Evolutionary conservation across 1,284 basidiomycete genomes (phyloP).

Genomic region (Tetrapyrgos nigripes): DNA sequence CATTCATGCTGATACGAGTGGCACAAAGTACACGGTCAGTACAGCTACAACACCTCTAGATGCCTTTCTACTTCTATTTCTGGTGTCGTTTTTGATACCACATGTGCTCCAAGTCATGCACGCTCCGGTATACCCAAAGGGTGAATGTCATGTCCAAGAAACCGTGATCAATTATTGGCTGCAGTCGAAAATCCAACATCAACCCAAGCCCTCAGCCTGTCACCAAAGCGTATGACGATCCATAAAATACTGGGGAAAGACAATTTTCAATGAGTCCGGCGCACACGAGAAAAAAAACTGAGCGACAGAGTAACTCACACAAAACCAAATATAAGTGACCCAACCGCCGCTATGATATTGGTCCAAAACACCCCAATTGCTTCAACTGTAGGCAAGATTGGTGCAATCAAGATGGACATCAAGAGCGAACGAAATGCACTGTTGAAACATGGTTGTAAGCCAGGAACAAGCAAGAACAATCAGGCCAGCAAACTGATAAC

Average conservation of each 20-base stretch:
- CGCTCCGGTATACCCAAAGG: no score
- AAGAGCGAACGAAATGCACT: conserved; percentile 52
- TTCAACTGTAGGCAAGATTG: conserved; percentile 58
- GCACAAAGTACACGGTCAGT: no score
- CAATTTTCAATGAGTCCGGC: conserved; percentile 15
- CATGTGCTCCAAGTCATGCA: no score
- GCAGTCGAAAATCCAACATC: conserved; percentile 46
- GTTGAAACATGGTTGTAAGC: conserved; percentile 13
- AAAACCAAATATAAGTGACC: conserved; percentile 51
- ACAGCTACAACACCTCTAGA: no score
- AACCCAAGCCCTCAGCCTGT: conserved; percentile 50
- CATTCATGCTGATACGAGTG: no score
- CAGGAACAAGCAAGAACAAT: conserved; percentile 12
- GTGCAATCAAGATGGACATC: conserved; percentile 43
- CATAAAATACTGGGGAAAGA: conserved; percentile 41
- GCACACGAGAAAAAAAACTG: not conserved
- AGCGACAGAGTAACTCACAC: conserved; percentile 40
- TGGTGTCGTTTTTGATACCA: no score
- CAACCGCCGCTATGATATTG: conserved; percentile 40
- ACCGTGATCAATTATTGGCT: conserved; percentile 7
- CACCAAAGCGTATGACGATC: conserved; percentile 51
- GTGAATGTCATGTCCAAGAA: no score
- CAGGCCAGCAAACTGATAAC: conserved; percentile 6
- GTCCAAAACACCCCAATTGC: conserved; percentile 60
- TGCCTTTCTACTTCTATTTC: no score